Evolutionary conservation across 176 grass and related monocot species (phyloP).

Genomic region (Ampelocalamus luodianensis): DNA sequence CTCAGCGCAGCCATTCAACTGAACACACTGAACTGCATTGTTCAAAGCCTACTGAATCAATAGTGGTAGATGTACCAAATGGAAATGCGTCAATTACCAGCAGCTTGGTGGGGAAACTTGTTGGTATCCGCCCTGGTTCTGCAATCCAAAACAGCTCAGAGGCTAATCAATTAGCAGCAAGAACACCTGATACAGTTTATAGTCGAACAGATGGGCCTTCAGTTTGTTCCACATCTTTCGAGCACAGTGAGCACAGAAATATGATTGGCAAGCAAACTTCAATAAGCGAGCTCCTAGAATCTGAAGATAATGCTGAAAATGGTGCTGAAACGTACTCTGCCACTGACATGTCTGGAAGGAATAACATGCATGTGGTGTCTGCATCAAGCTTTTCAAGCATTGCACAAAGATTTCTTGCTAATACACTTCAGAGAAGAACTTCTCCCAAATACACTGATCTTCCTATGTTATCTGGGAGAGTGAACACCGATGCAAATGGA

Average conservation of each 20-base stretch:
- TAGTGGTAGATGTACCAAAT: slow-evolving; percentile 29
- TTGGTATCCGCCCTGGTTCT: slow-evolving; percentile 51
- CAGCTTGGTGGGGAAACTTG: slow-evolving; percentile 50
- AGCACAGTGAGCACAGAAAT: slow-evolving; percentile 34
- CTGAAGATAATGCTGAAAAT: slow-evolving; percentile 45
- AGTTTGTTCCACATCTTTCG: slow-evolving; percentile 42
- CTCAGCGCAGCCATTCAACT: slow-evolving; percentile 31
- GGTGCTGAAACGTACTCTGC: slow-evolving; percentile 28
- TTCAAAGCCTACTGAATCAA: slow-evolving; percentile 41
- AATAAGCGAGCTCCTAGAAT: slow-evolving; percentile 58
- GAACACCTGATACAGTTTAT: slow-evolving; percentile 36
- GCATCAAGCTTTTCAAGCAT: slow-evolving; percentile 91
- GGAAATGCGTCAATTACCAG: slow-evolving; percentile 41
- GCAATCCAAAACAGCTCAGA: slow-evolving; percentile 32
- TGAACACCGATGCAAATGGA: slow-evolving; percentile 50
- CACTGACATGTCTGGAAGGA: slow-evolving; percentile 43
- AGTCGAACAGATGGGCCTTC: slow-evolving; percentile 45
- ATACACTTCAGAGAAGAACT: slow-evolving; percentile 83
- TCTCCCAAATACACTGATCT: slow-evolving; percentile 62
- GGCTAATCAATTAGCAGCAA: slow-evolving; percentile 45
- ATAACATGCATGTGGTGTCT: slow-evolving; percentile 45
- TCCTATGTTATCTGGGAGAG: slow-evolving; percentile 44
- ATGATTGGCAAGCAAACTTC: slow-evolving; percentile 58
- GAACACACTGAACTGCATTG: slow-evolving; percentile 30
- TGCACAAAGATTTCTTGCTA: slow-evolving; percentile 87